Conservation (phyloP, 1,284 basidiomycete genomes). For the Leccinum solheimii region DNA sequence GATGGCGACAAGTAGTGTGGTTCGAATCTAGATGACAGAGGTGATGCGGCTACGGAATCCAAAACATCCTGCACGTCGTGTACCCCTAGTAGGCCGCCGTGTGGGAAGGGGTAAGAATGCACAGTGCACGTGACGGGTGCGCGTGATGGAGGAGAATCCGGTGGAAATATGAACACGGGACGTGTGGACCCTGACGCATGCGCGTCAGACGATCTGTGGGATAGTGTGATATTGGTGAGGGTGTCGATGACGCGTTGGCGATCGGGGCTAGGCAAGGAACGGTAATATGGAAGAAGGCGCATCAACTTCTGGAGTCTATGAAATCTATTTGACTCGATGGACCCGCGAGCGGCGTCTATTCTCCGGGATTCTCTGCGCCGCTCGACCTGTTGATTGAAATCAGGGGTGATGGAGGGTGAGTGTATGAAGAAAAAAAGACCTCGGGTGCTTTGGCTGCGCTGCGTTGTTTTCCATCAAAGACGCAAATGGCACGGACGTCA, state of each 20-base stretch:
- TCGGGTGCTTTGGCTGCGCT: conserved; percentile 68
- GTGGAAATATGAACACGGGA: conserved; percentile 6
- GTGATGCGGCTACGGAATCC: conserved; percentile 2
- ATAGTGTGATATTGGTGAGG: conserved; percentile 20
- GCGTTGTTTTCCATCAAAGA: conserved; percentile 73
- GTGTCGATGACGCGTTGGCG: conserved; percentile 34
- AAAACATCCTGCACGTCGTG: conserved; percentile 21
- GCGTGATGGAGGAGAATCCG: conserved; percentile 1
- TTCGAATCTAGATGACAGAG: conserved; percentile 23
- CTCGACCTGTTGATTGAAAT: conserved; percentile 40
- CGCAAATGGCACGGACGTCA: conserved; percentile 63
- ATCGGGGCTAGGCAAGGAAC: conserved; percentile 35
- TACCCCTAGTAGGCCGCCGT: conserved; percentile 1
- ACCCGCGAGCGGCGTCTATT: conserved; percentile 47
- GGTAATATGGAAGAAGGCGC: conserved; percentile 40
- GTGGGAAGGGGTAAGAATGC: conserved; percentile 17
- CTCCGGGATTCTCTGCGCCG: conserved; percentile 51
- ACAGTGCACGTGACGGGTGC: conserved; percentile 4
- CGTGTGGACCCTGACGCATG: conserved; percentile 24
- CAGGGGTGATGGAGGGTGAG: conserved; percentile 4
- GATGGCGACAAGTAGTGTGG: conserved; percentile 13
- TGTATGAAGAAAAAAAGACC: conserved; percentile 42
- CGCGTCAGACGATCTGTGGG: conserved; percentile 7
- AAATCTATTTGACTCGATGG: conserved; percentile 54
- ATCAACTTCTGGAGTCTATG: conserved; percentile 49